Percentiles rank a stretch among this genome's conserved stretches.
These are phyloP conservation scores for Graphilbum ipis-grandicollis DNA, from an alignment of 2,329 filamentous ascomycete species.

Conservation along the genomic window DNA sequence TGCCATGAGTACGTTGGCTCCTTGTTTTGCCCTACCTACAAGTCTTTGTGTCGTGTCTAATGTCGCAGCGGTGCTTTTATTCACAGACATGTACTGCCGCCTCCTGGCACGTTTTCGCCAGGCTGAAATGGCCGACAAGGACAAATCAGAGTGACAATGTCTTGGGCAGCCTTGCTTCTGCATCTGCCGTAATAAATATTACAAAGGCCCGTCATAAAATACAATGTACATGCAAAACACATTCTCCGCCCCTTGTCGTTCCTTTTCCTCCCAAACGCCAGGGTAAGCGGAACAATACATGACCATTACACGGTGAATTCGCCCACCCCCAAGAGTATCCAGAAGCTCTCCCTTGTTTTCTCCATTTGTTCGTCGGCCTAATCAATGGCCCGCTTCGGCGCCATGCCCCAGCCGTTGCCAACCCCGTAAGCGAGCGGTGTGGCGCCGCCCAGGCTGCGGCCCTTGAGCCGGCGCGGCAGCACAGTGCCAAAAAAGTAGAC, in stretches of 20 bases:
- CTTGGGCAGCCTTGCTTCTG: too few relatives aligned
- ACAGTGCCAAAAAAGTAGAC: slow-evolving; percentile 46
- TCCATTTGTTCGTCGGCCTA: too few relatives aligned
- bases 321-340: too few relatives aligned
- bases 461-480: slow-evolving; percentile 33
- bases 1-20: slow-evolving; percentile 28
- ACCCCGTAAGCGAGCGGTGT: slow-evolving; percentile 37
- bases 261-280: too few relatives aligned
- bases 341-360: too few relatives aligned
- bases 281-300: too few relatives aligned
- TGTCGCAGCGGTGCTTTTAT: slow-evolving; percentile 27
- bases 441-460: slow-evolving; percentile 33
- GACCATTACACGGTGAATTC: too few relatives aligned
- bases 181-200: neutral
- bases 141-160: too few relatives aligned
- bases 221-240: too few relatives aligned
- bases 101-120: slow-evolving; percentile 22
- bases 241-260: neutral
- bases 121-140: too few relatives aligned
- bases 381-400: slow-evolving; percentile 33
- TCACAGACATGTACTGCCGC: slow-evolving; percentile 36
- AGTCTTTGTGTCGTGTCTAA: slow-evolving; percentile 2
- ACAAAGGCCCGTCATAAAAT: neutral
- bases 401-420: slow-evolving; percentile 41
- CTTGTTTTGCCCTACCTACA: neutral